Conservation (phyloP, 2,329 filamentous ascomycete species). For the Cercospora zeina region DNA sequence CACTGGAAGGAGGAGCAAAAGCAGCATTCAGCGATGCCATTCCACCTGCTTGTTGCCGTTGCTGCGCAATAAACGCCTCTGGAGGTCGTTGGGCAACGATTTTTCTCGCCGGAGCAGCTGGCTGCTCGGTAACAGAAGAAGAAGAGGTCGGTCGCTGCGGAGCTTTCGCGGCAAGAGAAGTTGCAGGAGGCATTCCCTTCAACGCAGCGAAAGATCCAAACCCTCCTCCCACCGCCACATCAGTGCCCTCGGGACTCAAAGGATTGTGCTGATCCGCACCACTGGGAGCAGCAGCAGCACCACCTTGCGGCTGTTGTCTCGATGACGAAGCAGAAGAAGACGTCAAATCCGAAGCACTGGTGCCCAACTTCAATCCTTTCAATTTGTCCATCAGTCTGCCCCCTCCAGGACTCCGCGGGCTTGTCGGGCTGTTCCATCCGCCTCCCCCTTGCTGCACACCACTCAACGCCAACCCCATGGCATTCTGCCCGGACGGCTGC, state of each 20-base stretch:
- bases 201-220: conserved; percentile 61
- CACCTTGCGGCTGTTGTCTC: conserved; percentile 9
- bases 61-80: conserved; percentile 43
- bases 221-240: conserved; percentile 62
- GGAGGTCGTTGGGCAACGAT: conserved; percentile 37
- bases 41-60: conserved; percentile 32
- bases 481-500: conserved; percentile 31
- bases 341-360: conserved; percentile 50
- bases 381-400: conserved; percentile 76
- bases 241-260: conserved; percentile 63
- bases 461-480: conserved; percentile 35
- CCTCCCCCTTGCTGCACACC: conserved; percentile 21
- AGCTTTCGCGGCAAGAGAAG: conserved; percentile 47
- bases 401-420: conserved; percentile 63
- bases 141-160: conserved; percentile 37
- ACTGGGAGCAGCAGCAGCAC: conserved; percentile 16
- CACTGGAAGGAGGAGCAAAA: conserved; percentile 26
- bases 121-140: conserved; percentile 21
- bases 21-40: conserved; percentile 52
- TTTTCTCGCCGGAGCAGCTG: conserved; percentile 28
- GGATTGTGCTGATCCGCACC: conserved; percentile 46
- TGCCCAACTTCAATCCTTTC: conserved; percentile 74
- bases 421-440: conserved; percentile 54
- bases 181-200: conserved; percentile 47
- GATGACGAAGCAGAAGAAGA: conserved; percentile 32